phyloP scores from a whole-genome alignment of 257 asterid species.

The Euphrasia confusa region DNA sequence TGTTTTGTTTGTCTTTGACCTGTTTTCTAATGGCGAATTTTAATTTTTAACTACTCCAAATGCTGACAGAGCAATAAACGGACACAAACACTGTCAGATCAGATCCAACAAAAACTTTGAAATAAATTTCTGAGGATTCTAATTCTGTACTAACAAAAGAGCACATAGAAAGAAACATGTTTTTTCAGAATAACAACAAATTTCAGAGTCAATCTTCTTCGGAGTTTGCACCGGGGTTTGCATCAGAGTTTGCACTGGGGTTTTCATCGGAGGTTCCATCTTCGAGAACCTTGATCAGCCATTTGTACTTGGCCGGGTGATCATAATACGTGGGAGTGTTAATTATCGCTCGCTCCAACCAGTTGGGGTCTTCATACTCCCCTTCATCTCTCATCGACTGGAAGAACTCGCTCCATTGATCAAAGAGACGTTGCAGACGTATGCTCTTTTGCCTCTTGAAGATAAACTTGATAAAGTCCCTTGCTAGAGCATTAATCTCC shows the following conservation, averaged over 20 bases:
- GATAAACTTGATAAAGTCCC: conserved; percentile 48
- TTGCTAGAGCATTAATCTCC: conserved; percentile 42
- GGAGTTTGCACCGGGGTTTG: no score
- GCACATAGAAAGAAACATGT: neutral
- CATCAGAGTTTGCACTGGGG: no score
- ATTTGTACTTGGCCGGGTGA: conserved; percentile 47
- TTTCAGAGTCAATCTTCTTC: neutral
- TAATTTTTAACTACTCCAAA: no score
- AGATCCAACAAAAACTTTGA: neutral
- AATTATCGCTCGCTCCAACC: conserved; percentile 53
- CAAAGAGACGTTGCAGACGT: conserved; percentile 46
- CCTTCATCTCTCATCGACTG: conserved; percentile 29
- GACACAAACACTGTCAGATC: neutral
- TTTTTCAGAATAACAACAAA: neutral
- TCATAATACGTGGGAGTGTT: conserved; percentile 56
- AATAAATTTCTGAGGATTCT: neutral
- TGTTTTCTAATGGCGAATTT: no score
- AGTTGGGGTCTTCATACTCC: conserved; percentile 39
- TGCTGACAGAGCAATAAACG: no score
- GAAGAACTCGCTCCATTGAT: conserved; percentile 33
- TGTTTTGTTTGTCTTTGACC: no score
- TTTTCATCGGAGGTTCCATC: neutral
- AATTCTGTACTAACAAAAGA: neutral
- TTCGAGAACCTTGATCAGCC: conserved; percentile 18
- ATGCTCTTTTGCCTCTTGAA: conserved; percentile 51